Conservation (phyloP, 2,329 filamentous ascomycete species). For the Nannizziopsis arthrosporioides region DNA sequence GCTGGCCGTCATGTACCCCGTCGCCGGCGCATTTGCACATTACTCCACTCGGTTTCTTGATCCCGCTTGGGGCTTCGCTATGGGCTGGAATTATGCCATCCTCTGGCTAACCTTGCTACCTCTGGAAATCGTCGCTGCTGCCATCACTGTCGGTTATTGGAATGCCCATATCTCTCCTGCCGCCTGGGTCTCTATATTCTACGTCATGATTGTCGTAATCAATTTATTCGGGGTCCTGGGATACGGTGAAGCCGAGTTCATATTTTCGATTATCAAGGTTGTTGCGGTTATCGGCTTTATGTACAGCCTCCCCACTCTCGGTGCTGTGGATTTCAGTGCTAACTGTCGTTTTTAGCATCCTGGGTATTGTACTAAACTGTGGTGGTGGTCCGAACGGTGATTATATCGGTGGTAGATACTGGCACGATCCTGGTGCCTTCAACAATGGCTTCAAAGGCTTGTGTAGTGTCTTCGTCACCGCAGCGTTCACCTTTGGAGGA, state of each 20-base stretch:
- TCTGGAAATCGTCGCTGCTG: constrained; percentile 75
- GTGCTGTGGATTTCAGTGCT: constrained; percentile 10
- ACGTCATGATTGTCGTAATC: constrained; percentile 62
- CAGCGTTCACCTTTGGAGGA: constrained; percentile 51
- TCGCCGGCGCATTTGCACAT: constrained; percentile 82
- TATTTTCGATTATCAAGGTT: constrained; percentile 78
- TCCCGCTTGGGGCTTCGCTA: constrained; percentile 87
- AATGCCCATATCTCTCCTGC: constrained; percentile 51
- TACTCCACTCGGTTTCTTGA: constrained; percentile 89
- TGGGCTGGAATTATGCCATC: constrained; percentile 89
- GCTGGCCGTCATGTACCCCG: constrained; percentile 78
- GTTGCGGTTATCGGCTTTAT: constrained; percentile 80
- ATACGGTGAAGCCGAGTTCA: constrained; percentile 81
- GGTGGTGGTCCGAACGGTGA: constrained; percentile 61
- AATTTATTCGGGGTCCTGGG: constrained; percentile 81
- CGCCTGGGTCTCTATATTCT: constrained; percentile 74
- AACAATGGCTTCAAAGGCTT: constrained; percentile 57
- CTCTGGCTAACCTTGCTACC: constrained; percentile 80
- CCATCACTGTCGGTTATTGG: constrained; percentile 77
- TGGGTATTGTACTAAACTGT: constrained; percentile 75
- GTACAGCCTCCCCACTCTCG: constrained; percentile 37
- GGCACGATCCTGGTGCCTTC: constrained; percentile 64
- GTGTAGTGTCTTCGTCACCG: constrained; percentile 52
- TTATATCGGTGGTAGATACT: constrained; percentile 71
- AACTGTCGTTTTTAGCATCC: constrained; percentile 43